These are phyloP conservation scores for Chlorociboria aeruginascens DNA, from an alignment of 495 filamentous ascomycete species.

Conservation along the genomic window DNA sequence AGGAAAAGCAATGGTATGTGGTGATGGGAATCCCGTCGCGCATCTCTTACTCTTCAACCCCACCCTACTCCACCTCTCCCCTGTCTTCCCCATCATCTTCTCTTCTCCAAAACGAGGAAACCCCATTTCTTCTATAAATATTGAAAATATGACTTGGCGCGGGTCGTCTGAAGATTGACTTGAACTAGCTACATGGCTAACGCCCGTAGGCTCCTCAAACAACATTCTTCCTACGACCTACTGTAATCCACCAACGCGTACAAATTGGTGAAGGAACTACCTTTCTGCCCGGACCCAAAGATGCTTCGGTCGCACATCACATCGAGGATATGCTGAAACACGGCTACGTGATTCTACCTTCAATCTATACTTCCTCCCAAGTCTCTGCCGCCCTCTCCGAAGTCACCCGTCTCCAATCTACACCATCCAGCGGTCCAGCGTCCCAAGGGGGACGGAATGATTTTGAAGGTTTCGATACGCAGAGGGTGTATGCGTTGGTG, in stretches of 20 bases:
- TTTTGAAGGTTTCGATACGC: conserved; percentile 24
- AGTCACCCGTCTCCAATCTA: conserved; percentile 10
- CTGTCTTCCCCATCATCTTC: too few species aligned
- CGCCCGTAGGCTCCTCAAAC: too few species aligned
- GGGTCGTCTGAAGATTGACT: too few species aligned
- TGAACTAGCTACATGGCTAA: too few species aligned
- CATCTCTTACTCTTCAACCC: too few species aligned
- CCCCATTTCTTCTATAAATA: too few species aligned
- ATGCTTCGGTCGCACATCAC: conserved; percentile 9
- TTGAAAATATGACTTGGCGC: too few species aligned
- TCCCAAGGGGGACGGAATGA: conserved; percentile 19
- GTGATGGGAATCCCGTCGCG: too few species aligned
- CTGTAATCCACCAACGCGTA: conserved; percentile 1
- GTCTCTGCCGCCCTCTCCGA: conserved; percentile 15
- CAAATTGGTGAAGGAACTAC: conserved; percentile 16
- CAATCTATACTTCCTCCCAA: conserved; percentile 15
- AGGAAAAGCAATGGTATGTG: too few species aligned
- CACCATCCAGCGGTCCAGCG: conserved; percentile 9
- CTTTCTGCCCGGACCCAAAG: conserved; percentile 15
- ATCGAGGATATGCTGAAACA: conserved; percentile 21
- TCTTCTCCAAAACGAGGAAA: too few species aligned
- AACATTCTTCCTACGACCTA: neutral
- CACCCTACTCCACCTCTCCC: too few species aligned
- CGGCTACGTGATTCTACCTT: conserved; percentile 23
- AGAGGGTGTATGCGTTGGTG: conserved; percentile 20